Evolutionary conservation across 2,329 filamentous ascomycete genomes (phyloP), one percentile per base, ranked within the genome.

Genomic region (Blastomyces emzantsi): DNA sequence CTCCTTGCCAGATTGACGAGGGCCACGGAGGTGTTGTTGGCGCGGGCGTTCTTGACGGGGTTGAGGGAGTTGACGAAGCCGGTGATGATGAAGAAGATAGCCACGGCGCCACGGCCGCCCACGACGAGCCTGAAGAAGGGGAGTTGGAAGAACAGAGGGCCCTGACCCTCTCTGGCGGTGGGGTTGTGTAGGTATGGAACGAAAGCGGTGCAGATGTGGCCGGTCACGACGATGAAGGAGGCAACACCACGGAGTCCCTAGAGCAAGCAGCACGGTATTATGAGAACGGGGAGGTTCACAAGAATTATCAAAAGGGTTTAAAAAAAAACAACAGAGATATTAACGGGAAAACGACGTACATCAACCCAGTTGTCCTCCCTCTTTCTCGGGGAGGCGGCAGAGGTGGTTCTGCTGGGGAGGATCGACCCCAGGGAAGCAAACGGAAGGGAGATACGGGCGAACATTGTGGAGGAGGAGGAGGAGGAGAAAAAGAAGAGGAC

Each of bases 211-310:
- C 75, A 77, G 43, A 79, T 68, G 64, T 79, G 76, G 64, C 76
- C 76, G 58, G 71, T 74, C 28, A 79, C 76, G 59, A 78, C 77
- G 67, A 76, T 73, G 64, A 78, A 75, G 17, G 76, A 76, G 6
- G 77, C 76, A 61, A 77, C 67, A 39, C 77, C 77, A 36, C 77
- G 74, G 39, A 79, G 71, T 66, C 77, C 77, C 77, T 79, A 39
- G n/a, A 13, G 22, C n/a, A n/a, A n/a, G n/a, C n/a, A n/a, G n/a
- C n/a, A n/a, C n/a, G n/a, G n/a, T n/a, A n/a, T n/a, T n/a, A n/a
- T n/a, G n/a, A n/a, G n/a, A n/a, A n/a, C n/a, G n/a, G n/a, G n/a
- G n/a, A n/a, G n/a, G n/a, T n/a, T n/a, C n/a, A 19, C 30, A 45
- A 45, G 3, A 2, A 45, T 4, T 17, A n/a, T 30, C 28, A 30